Percentiles rank a stretch among this genome's conserved stretches.
Conservation (phyloP, 2,329 filamentous ascomycete genomes). For the Aspergillus udagawae region DNA sequence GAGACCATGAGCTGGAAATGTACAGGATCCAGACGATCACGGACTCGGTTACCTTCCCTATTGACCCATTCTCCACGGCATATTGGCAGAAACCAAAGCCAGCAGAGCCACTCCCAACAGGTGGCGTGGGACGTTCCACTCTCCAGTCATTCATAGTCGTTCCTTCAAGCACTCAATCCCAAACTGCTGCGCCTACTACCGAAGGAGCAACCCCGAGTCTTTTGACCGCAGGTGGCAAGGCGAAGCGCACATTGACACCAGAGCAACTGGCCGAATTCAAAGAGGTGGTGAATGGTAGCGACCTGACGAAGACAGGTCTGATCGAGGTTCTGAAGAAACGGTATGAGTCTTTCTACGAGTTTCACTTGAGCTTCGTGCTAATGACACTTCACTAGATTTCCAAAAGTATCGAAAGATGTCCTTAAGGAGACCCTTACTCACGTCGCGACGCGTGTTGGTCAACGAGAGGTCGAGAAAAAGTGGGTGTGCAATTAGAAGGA, state of each 20-base stretch:
- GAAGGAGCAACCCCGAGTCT: slow-evolving; percentile 12
- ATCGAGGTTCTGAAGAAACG: slow-evolving; percentile 71
- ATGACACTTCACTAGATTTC: slow-evolving; percentile 50
- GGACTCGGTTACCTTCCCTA: slow-evolving; percentile 52
- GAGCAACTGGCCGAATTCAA: slow-evolving; percentile 66
- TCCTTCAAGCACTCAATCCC: slow-evolving; percentile 4
- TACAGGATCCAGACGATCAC: slow-evolving; percentile 73
- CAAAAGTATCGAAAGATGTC: slow-evolving; percentile 64
- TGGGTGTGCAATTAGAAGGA: slow-evolving; percentile 51
- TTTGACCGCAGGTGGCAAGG: slow-evolving; percentile 17
- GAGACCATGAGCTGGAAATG: slow-evolving; percentile 49
- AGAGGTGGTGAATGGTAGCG: slow-evolving; percentile 62
- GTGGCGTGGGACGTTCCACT: slow-evolving; percentile 14
- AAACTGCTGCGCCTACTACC: slow-evolving; percentile 5
- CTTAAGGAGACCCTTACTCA: slow-evolving; percentile 67
- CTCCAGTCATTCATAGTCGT: slow-evolving; percentile 23
- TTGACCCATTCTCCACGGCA: slow-evolving; percentile 77
- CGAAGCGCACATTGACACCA: slow-evolving; percentile 49
- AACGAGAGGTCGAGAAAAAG: slow-evolving; percentile 60
- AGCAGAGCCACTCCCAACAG: slow-evolving; percentile 17
- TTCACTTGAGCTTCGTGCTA: background rate
- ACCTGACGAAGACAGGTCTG: slow-evolving; percentile 70
- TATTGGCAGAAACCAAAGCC: slow-evolving; percentile 63
- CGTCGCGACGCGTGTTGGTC: slow-evolving; percentile 61
- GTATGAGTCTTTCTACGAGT: slow-evolving; percentile 29